Conservation (phyloP, 495 filamentous ascomycete genomes). For the Tuber brumale region DNA sequence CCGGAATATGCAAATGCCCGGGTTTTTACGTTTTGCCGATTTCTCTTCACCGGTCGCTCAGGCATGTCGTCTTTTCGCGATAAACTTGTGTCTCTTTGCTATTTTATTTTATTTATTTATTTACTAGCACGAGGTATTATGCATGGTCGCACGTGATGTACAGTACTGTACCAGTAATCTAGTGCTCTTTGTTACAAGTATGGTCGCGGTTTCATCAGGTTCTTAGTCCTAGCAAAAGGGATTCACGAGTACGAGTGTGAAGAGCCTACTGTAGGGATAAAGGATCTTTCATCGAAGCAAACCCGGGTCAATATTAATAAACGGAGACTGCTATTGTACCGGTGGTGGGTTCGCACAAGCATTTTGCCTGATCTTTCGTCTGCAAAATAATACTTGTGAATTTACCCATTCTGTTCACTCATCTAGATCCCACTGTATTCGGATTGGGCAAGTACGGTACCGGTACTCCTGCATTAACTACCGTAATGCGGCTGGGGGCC, state of each 20-base stretch:
- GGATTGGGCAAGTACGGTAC: not conserved
- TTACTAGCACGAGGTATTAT: not conserved
- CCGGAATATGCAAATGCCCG: not conserved
- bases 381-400: not conserved
- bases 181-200: not conserved
- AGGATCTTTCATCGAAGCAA: not conserved
- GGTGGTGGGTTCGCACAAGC: not conserved
- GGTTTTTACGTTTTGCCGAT: not conserved
- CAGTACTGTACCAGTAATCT: too few species aligned
- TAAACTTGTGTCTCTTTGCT: not conserved
- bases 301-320: not conserved
- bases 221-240: not conserved
- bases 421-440: not conserved
- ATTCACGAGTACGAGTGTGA: not conserved
- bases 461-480: too few species aligned
- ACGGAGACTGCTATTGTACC: not conserved
- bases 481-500: too few species aligned
- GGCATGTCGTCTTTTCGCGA: not conserved
- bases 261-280: not conserved
- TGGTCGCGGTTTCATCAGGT: not conserved
- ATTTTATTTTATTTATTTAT: not conserved
- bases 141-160: not conserved
- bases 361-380: not conserved
- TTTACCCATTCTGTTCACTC: not conserved
- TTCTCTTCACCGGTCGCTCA: not conserved